Evolutionary conservation across 2,329 filamentous ascomycete genomes (phyloP), one percentile per base, ranked within the genome.

Genomic region (Exutisphaerella laricina): DNA sequence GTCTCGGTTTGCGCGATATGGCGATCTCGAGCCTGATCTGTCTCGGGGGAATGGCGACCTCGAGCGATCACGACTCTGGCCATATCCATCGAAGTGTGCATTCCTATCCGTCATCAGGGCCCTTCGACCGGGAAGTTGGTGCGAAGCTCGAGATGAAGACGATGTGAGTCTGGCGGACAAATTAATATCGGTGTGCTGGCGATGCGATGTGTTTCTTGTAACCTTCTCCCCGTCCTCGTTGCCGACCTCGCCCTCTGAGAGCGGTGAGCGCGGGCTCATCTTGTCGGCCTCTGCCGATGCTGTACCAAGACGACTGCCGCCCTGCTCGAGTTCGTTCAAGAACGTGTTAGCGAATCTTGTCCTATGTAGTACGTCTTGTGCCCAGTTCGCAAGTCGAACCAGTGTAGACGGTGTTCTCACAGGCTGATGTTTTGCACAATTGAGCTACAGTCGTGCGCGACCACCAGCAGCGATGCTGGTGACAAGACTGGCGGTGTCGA

Each of bases 111-210:
- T 45, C 45, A 48, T 53, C 41, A 55, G 41, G 7, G 46, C 43
- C 21, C 42, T 37, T 32, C 42, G 39, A 12, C 43, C 47, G 30
- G 44, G 33, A 12, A 7, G 12, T 26, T 21, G 40, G 17, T 51
- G 56, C 55, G 55, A 46, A 54, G 51, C 28, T 23, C 57, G 59
- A 60, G 59, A 62, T 61, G 59, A 61, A 62, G 58, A 59, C 55
- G 18, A 20, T 20, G 49, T 48, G 45, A 45, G 76, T 89, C 88
- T 94, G 85, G 84, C 78, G 77, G 75, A 80, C 79, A 84, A 85
- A 87, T 94, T 85, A 94, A 94, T 82, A 79, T 77, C 81, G 79
- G 73, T 82, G 83, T 80, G 77, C 78, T 82, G 79, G 76, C 78
- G 70, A 68, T 76, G 77, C 75, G 77, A 74, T 76, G 56, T 51